Percentiles rank a stretch among this genome's conserved stretches.
These are phyloP conservation scores for Amanita phalloides DNA, from an alignment of 768 basidiomycete species.

Conservation along the genomic window DNA sequence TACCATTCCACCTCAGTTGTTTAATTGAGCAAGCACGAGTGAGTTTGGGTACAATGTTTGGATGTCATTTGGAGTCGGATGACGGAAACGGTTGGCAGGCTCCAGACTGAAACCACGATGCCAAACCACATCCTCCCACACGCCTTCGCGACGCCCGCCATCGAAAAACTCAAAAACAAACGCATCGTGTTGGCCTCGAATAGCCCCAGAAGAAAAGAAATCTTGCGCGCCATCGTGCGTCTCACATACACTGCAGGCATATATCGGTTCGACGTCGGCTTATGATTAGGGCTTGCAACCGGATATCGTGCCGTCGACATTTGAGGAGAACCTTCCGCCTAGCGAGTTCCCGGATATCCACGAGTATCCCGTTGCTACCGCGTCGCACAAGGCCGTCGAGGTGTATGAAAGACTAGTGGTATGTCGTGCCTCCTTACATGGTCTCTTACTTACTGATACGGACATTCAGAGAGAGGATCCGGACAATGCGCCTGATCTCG, in stretches of 20 bases:
- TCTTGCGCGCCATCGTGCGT: constrained; percentile 69
- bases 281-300: constrained; percentile 26
- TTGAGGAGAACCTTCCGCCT: neutral
- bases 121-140: constrained; percentile 47
- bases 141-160: constrained; percentile 49
- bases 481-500: constrained; percentile 25
- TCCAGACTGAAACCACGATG: constrained; percentile 9
- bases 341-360: constrained; percentile 8
- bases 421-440: constrained; percentile 3
- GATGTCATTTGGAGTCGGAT: no score
- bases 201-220: constrained; percentile 80
- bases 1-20: no score
- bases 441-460: neutral
- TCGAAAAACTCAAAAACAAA: constrained; percentile 63
- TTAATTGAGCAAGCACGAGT: no score
- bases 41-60: no score
- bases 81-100: no score
- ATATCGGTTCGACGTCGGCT: neutral
- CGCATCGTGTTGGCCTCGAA: constrained; percentile 79
- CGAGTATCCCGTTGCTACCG: constrained; percentile 26
- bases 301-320: constrained; percentile 29
- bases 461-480: constrained; percentile 18
- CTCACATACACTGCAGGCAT: constrained; percentile 1
- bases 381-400: constrained; percentile 22
- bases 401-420: constrained; percentile 28